Evolutionary conservation across 805 yeast genomes (phyloP), one percentile per base, ranked within the genome.

Genomic region (Groenewaldozyma tartarivorans): DNA sequence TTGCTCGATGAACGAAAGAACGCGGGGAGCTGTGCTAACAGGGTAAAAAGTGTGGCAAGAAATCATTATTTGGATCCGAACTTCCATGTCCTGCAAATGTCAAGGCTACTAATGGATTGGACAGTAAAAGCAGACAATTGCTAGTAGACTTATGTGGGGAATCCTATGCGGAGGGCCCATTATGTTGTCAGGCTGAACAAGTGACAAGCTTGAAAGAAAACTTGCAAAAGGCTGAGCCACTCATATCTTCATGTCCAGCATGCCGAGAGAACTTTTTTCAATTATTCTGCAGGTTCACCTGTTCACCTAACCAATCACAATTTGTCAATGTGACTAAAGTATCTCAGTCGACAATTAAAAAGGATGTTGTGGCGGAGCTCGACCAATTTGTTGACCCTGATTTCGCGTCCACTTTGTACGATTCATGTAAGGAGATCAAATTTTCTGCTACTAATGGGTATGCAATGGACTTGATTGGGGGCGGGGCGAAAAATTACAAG

Each of bases 391-490:
- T 85, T 4, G 75, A 74, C 43, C 67, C 73, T 1, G 52, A 52
- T 1, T 75, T 76, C 66, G 95, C 95, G 0, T 52, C 67, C 0
- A 65, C 53, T 1, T 76, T 90, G 52, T 90, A 66, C 56, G 81
- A 87, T 42, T 84, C 95, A 1, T 90, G 98, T 64, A 82, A 82
- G 51, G 77, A 79, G 47, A 81, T 90, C 57, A 87, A 90, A 62
- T 88, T 92, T 58, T 77, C 90, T 3, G 95, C 96, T 5, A 87
- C 96, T 2, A 90, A 88, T 60, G 96, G 96, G 2, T 84, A 73
- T 53, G 97, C 96, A 6, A 87, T 90, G 96, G 97, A 90, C 56
- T 68, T 90, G 32, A 79, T 90, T 33, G 98, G 98, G 5, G 98
- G 98, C n/a, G 97, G 97, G 1, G 96, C 97, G 2, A 71, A 68